Evolutionary conservation across 306 rosid genomes (phyloP).

Genomic region (Prosopis cineraria): DNA sequence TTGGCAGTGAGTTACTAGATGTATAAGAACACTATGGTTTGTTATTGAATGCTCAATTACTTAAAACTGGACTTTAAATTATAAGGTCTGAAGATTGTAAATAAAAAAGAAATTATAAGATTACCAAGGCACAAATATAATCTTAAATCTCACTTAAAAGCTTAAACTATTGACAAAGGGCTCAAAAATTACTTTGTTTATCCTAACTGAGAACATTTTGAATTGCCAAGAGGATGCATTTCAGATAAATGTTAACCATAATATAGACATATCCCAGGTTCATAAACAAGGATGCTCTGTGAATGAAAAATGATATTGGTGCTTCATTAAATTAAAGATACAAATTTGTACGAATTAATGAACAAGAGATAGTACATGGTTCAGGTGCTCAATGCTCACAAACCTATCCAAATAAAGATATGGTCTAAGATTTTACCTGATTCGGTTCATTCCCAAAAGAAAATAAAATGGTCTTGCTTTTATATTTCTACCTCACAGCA

Average conservation of each 20-base stretch:
- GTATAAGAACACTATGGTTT: neutral
- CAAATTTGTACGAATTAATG: neutral
- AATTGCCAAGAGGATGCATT: neutral
- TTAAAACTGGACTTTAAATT: neutral
- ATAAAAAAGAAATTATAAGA: neutral
- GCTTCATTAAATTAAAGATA: neutral
- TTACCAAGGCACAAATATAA: neutral
- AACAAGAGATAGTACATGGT: neutral
- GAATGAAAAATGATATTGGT: neutral
- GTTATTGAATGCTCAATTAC: neutral
- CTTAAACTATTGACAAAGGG: neutral
- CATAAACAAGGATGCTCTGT: neutral
- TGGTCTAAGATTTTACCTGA: neutral
- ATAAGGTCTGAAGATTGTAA: neutral
- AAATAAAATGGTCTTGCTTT: neutral
- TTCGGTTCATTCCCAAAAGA: neutral
- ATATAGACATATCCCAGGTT: neutral
- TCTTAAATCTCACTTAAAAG: neutral
- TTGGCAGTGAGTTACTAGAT: neutral
- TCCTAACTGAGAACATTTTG: neutral
- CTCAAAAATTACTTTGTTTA: neutral
- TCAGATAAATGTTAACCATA: neutral
- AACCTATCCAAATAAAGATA: neutral
- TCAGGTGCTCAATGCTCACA: neutral
- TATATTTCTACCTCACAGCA: neutral